Conservation (phyloP, 1,284 basidiomycete species). For the Hemileccinum hortonii region DNA sequence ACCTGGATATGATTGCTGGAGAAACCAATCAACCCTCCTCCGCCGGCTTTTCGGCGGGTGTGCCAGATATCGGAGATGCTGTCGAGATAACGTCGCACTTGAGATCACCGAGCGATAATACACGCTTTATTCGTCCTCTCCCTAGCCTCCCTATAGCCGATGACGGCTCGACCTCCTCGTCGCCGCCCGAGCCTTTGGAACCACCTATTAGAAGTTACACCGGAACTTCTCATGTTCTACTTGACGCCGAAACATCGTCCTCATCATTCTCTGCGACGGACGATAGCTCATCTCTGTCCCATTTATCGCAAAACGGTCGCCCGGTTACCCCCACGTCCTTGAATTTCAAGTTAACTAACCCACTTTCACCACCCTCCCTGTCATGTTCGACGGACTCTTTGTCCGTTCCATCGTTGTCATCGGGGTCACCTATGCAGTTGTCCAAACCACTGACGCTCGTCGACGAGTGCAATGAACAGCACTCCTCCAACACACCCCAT, state of each 20-base stretch:
- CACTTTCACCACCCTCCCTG: slow-evolving; percentile 40
- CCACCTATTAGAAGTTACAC: slow-evolving; percentile 2
- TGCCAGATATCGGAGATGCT: background rate
- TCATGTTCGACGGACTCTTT: slow-evolving; percentile 48
- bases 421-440: slow-evolving; percentile 37
- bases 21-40: background rate
- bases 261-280: slow-evolving; percentile 28
- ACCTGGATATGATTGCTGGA: slow-evolving; percentile 8
- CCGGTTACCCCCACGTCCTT: slow-evolving; percentile 41
- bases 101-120: slow-evolving; percentile 14
- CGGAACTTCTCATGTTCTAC: background rate
- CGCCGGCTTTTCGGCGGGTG: background rate
- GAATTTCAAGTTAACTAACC: slow-evolving; percentile 35
- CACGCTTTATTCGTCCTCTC: slow-evolving; percentile 26
- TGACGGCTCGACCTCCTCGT: slow-evolving; percentile 8
- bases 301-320: slow-evolving; percentile 27
- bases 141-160: slow-evolving; percentile 25
- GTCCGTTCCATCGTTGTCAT: slow-evolving; percentile 42
- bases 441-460: slow-evolving; percentile 27
- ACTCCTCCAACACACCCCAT: slow-evolving; percentile 21
- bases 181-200: slow-evolving; percentile 9
- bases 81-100: background rate
- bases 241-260: slow-evolving; percentile 25
- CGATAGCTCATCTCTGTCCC: slow-evolving; percentile 34
- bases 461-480: slow-evolving; percentile 23